Conservation (phyloP, 1,284 basidiomycete genomes). For the Waitea zeae region DNA sequence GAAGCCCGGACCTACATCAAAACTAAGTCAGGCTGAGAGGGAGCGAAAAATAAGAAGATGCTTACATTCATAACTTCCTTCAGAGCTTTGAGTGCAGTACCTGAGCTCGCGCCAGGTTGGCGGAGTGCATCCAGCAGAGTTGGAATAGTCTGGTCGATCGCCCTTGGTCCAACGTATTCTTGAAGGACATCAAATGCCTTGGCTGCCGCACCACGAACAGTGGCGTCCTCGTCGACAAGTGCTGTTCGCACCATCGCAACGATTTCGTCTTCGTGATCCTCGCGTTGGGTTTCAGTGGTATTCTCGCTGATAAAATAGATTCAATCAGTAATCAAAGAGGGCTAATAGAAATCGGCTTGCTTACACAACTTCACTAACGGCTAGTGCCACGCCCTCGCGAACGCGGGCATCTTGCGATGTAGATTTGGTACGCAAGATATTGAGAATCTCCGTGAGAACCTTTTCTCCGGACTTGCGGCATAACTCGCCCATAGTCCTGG, state of each 20-base stretch:
- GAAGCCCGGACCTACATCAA: slow-evolving; percentile 60
- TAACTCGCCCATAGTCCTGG: slow-evolving; percentile 75
- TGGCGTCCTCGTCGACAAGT: slow-evolving; percentile 76
- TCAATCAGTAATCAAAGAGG: not conserved
- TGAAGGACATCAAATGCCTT: slow-evolving; percentile 90
- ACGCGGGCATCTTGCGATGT: slow-evolving; percentile 58
- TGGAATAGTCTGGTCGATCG: slow-evolving; percentile 94
- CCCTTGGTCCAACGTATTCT: slow-evolving; percentile 77
- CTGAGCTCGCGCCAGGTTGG: slow-evolving; percentile 79
- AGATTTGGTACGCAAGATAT: slow-evolving; percentile 57
- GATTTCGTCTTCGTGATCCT: slow-evolving; percentile 84
- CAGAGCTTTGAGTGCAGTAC: slow-evolving; percentile 87
- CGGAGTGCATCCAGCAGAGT: slow-evolving; percentile 87
- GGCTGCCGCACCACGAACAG: slow-evolving; percentile 86
- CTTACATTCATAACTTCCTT: slow-evolving; percentile 88
- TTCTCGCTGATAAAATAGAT: slow-evolving; percentile 38
- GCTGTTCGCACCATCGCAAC: slow-evolving; percentile 75
- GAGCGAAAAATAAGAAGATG: slow-evolving; percentile 7
- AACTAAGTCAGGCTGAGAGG: slow-evolving; percentile 3
- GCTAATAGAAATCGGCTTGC: slow-evolving; percentile 11
- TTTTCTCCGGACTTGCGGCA: slow-evolving; percentile 95
- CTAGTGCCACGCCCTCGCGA: slow-evolving; percentile 80
- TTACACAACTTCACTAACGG: slow-evolving; percentile 79
- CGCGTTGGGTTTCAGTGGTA: slow-evolving; percentile 73
- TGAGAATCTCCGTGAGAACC: slow-evolving; percentile 73